phyloP scores from a whole-genome alignment of 345 rosid genomes.

The Eucalyptus marginata region DNA sequence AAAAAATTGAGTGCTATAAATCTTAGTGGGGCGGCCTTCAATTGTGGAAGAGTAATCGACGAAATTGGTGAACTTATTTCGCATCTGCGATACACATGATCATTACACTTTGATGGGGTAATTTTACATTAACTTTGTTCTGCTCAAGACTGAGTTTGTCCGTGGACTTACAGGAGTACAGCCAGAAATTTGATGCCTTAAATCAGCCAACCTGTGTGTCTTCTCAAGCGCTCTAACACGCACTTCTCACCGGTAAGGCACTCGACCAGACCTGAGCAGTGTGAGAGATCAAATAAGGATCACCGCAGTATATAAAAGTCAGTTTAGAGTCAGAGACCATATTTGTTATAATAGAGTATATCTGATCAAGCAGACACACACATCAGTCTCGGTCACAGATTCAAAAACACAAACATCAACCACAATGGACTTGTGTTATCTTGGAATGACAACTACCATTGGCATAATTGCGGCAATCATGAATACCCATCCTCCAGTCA shows the following conservation, averaged over 20 bases:
- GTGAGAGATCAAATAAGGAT: background rate
- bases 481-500: constrained; percentile 46
- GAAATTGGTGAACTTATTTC: background rate
- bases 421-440: background rate
- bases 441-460: constrained; percentile 24
- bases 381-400: background rate
- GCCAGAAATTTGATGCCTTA: background rate
- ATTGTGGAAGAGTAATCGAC: background rate
- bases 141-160: background rate
- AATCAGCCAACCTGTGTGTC: background rate
- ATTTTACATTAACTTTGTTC: background rate
- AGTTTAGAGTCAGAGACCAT: background rate
- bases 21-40: background rate
- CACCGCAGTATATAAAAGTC: background rate
- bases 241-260: constrained; percentile 50
- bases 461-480: constrained; percentile 68
- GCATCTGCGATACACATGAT: background rate
- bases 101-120: background rate
- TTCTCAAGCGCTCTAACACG: constrained; percentile 32
- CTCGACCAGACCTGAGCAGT: constrained; percentile 52
- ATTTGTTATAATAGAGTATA: background rate
- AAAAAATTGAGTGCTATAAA: background rate
- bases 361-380: background rate
- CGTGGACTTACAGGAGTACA: background rate
- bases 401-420: background rate